A percentile compares a stretch with the other conserved stretches of the same genome.
These are phyloP conservation scores for Tricladium varicosporioides DNA, from an alignment of 2,329 filamentous ascomycete species.

Conservation along the genomic window DNA sequence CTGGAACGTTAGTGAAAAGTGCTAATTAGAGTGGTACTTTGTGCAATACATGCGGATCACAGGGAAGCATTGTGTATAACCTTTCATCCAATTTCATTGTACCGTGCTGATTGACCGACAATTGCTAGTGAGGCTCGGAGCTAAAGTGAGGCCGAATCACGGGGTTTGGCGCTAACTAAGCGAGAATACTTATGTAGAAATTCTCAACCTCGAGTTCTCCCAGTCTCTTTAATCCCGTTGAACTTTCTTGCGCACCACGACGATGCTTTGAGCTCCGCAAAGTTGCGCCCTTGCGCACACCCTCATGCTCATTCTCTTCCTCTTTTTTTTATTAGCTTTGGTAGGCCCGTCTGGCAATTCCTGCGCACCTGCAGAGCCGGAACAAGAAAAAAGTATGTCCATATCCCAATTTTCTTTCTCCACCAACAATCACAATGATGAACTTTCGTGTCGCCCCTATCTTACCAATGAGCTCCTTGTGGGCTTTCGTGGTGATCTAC, in stretches of 20 bases:
- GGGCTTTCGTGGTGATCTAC: conserved; percentile 53
- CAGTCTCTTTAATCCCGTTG: neutral
- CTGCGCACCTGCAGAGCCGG: too few species aligned
- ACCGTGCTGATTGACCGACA: too few species aligned
- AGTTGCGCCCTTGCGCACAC: too few species aligned
- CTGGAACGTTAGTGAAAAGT: neutral
- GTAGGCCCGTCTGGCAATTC: too few species aligned
- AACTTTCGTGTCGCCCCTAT: conserved; percentile 58
- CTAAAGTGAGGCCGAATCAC: neutral
- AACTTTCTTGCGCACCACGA: neutral
- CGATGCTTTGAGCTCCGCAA: neutral
- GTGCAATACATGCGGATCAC: neutral
- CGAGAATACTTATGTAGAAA: neutral
- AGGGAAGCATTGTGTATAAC: too few species aligned
- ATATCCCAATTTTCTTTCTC: neutral
- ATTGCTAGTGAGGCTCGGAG: neutral
- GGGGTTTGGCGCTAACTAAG: neutral
- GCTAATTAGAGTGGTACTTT: neutral
- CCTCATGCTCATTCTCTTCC: too few species aligned
- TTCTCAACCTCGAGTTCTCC: neutral
- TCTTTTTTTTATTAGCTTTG: too few species aligned
- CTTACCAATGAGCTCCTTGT: conserved; percentile 42
- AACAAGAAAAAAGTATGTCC: neutral
- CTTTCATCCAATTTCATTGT: too few species aligned
- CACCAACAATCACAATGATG: conserved; percentile 45